A percentile compares a stretch with the other conserved stretches of the same genome.
Conservation (phyloP, 2,329 filamentous ascomycete species). For the Ophiostoma angusticollis region DNA sequence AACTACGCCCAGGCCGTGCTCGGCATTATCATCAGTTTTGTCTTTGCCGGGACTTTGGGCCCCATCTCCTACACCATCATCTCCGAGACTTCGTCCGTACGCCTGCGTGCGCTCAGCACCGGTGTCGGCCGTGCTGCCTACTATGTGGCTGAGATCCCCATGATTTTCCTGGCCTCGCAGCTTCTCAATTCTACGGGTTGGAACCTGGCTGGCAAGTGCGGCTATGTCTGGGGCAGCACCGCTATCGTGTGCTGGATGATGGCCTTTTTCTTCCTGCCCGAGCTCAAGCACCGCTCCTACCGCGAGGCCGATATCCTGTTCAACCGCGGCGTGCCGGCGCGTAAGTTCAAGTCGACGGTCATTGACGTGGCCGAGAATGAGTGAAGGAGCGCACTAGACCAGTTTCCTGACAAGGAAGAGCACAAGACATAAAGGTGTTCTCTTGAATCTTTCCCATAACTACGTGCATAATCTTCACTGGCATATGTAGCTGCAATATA, state of each 20-base stretch:
- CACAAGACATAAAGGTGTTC: too few species aligned
- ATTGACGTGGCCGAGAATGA: conserved; percentile 49
- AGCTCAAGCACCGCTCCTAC: conserved; percentile 45
- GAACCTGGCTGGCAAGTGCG: conserved; percentile 41
- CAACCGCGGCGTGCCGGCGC: conserved; percentile 38
- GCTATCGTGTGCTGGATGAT: conserved; percentile 39
- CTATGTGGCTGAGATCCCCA: conserved; percentile 16
- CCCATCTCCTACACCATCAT: conserved; percentile 29
- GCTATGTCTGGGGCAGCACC: conserved; percentile 46
- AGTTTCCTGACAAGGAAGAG: too few species aligned
- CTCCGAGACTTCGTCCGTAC: conserved; percentile 25
- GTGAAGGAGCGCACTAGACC: too few species aligned
- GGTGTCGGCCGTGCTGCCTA: conserved; percentile 18
- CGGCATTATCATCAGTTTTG: conserved; percentile 23
- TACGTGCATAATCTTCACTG: too few species aligned
- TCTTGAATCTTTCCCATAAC: too few species aligned
- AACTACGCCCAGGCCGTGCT: conserved; percentile 16
- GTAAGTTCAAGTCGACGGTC: conserved; percentile 41
- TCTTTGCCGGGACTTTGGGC: conserved; percentile 42
- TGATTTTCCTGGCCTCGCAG: conserved; percentile 19
- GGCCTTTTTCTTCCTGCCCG: conserved; percentile 36
- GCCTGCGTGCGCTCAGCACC: conserved; percentile 21
- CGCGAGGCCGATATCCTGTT: conserved; percentile 50
- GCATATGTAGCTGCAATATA: too few species aligned
- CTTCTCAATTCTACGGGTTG: conserved; percentile 24